Base-by-base conservation (phyloP, 495 filamentous ascomycete genomes). In the Trichoderma reesei region DNA sequence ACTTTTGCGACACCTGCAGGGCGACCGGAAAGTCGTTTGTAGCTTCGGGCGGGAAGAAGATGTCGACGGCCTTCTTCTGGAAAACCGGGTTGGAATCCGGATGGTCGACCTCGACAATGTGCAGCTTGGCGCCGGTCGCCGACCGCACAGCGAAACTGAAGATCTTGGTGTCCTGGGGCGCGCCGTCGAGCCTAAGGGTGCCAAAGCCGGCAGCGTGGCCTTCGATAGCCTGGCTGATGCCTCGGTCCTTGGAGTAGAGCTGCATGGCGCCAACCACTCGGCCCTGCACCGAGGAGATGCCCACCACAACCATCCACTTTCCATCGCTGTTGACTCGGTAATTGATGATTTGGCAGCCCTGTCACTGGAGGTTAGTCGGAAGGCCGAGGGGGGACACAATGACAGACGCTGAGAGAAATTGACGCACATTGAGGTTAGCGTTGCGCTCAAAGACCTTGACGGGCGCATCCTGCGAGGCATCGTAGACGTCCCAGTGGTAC, bases 311-410 rank as follows among this genome's bases (percentile, higher is more conserved):
- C 88, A 96, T 96, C 94, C 94, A 99, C 76, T 96, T 96, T 67
- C 90, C 92, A 67, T 98, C 92, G 68, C 88, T 87, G 76, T 91
- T 97, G 61, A 92, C 90, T 62, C 93, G 91, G 78, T 99, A 99
- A 78, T 98, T 99, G 83, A 99, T 99, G 71, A 99, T 99, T 88
- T 99, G 94, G 75, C 90, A 92, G 60, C 85, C 86, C 90, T 96
- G 62, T 71, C 41, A 66, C 18, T n/a, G 3, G 61, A 11, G 54
- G 63, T 74, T 69, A 75, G 72, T 8, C 5, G 51, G 51, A 26
- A 18, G 62, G 54, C 4, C 16, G 31, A 56, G 62, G 41, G 37
- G 63, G 14, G 8, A 46, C 14, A 34, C 51, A 34, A 26, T 26
- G 1, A 26, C 26, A 26, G 26, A 26, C 26, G 42, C 42, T 11